These are phyloP conservation scores for Abelmoschus esculentus DNA, from an alignment of 345 rosid species.

Conservation along the genomic window DNA sequence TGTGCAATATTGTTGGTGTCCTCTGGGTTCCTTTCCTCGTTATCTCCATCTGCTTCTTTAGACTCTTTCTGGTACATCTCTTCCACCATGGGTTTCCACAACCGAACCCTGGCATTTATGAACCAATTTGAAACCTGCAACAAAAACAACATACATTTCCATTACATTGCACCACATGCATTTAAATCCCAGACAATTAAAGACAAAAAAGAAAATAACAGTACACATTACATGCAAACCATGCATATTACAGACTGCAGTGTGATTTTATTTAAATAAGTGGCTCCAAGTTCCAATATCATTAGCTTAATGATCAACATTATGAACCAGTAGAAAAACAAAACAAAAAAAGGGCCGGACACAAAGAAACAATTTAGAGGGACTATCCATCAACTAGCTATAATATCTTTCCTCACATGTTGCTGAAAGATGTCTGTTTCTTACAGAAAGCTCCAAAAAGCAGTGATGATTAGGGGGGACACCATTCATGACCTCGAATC, in stretches of 20 bases:
- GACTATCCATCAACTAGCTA: not conserved
- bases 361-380: not conserved
- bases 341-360: not conserved
- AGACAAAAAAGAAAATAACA: not conserved
- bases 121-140: conserved; percentile 95
- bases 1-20: conserved; percentile 32
- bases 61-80: conserved; percentile 94
- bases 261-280: too few relatives aligned
- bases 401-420: conserved; percentile 2
- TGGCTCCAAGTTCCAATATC: not conserved
- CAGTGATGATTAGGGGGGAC: not conserved
- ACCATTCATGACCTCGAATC: conserved; percentile 3
- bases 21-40: conserved; percentile 24
- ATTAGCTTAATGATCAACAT: not conserved
- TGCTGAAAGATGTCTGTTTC: conserved; percentile 2
- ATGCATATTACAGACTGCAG: not conserved
- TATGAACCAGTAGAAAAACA: not conserved
- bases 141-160: not conserved
- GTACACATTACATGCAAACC: not conserved
- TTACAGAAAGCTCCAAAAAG: conserved; percentile 6
- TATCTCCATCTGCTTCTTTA: conserved; percentile 41
- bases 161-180: not conserved
- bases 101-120: conserved; percentile 94
- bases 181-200: not conserved
- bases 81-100: conserved; percentile 99